Evolutionary conservation across 768 basidiomycete genomes (phyloP), one percentile per base, ranked within the genome.

Genomic region (Kwoniella bestiolae): DNA sequence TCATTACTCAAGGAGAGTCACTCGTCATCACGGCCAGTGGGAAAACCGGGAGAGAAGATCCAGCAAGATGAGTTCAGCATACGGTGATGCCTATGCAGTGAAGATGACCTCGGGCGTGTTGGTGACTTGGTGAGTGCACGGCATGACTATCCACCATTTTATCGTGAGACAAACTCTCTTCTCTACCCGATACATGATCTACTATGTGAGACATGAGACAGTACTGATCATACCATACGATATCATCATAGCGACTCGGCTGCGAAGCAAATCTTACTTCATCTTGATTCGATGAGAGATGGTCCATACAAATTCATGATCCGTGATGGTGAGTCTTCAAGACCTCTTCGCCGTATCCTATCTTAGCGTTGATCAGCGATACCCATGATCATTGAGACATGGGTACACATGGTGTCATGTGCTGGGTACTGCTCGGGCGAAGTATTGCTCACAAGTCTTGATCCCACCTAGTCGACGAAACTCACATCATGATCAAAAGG

Each of bases 211-310:
- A 12, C 7, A 26, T 8, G 21, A 25, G 11, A 14, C 6, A n/a
- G 52, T 25, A 31, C 52, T 32, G 55, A 18, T 46, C 63, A 53
- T 28, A 56, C 50, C 47, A 25, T 53, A 32, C 51, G 7, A 11
- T 11, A 5, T 7, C 11, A 47, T 28, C 25, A 59, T 44, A 77
- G 75, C 58, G 76, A 78, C 56, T 74, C 74, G n/a, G 76, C 76
- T 9, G 76, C 76, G 6, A 78, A 78, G 59, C 76, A 78, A 44
- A 78, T 78, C 38, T 60, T 78, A 2, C 63, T 78, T 1, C 72
- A 74, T 65, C 38, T 78, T 31, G 74, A 78, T 57, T 57, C 59
- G 6, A 41, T 45, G 11, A 65, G 72, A 26, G 68, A 73, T 23
- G 76, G 76, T 12, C 68, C 62, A 4, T 47, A 53, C 46, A 75